Percentiles rank a stretch among this genome's conserved stretches.
Evolutionary conservation across 2,329 filamentous ascomycete genomes (phyloP).

Genomic region (Penicillium digitatum): DNA sequence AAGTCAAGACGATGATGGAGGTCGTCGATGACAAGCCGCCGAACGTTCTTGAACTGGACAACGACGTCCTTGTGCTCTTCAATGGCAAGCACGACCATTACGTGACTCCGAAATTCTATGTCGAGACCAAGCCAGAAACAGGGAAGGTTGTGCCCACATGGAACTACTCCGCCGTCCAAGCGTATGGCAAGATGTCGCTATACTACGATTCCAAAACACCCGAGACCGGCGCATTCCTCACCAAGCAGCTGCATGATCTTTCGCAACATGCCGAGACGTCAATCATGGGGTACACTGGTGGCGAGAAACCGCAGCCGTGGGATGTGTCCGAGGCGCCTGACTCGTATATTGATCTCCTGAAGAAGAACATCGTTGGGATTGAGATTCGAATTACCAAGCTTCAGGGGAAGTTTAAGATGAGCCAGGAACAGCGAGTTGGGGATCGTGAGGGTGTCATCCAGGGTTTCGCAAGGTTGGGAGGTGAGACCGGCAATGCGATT

Average conservation of each 20-base stretch:
- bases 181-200: constrained; percentile 56
- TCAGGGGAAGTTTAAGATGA: constrained; percentile 64
- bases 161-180: constrained; percentile 64
- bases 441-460: constrained; percentile 56
- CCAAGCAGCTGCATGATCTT: constrained; percentile 34
- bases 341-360: constrained; percentile 53
- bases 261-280: constrained; percentile 43
- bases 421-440: constrained; percentile 55
- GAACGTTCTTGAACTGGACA: constrained; percentile 24
- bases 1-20: constrained; percentile 59
- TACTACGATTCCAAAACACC: constrained; percentile 49
- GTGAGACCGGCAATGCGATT: constrained; percentile 37
- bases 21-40: constrained; percentile 24
- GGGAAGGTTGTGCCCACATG: constrained; percentile 67
- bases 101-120: constrained; percentile 63
- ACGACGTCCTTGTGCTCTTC: constrained; percentile 62
- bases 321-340: constrained; percentile 56
- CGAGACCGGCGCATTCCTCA: constrained; percentile 52
- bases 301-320: constrained; percentile 53
- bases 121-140: constrained; percentile 58
- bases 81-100: constrained; percentile 58
- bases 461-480: constrained; percentile 50
- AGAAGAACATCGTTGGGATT: constrained; percentile 58
- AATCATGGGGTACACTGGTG: constrained; percentile 54
- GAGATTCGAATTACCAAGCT: constrained; percentile 55